A percentile compares a stretch with the other conserved stretches of the same genome.
Evolutionary conservation across 495 filamentous ascomycete species (phyloP).

Genomic region (Hypoxylon cercidicola): DNA sequence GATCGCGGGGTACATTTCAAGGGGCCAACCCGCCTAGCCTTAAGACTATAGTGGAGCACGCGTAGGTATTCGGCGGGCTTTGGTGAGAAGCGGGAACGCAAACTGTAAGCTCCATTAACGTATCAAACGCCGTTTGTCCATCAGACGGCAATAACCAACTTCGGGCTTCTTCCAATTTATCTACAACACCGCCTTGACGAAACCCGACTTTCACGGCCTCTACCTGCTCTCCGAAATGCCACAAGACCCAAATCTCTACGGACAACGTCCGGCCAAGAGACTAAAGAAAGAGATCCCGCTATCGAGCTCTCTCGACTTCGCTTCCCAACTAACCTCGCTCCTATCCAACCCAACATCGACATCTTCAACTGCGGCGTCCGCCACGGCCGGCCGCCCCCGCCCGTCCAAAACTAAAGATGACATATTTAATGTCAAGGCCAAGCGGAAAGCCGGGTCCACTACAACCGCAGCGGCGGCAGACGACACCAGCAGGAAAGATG

Average conservation of each 20-base stretch:
- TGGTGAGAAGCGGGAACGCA: conserved; percentile 9
- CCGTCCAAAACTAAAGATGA: conserved; percentile 78
- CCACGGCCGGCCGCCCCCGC: conserved; percentile 67
- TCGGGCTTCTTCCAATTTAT: not conserved
- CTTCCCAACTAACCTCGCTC: conserved; percentile 78
- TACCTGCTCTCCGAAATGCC: conserved; percentile 64
- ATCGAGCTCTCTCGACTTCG: conserved; percentile 81
- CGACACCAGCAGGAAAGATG: conserved; percentile 52
- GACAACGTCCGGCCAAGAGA: conserved; percentile 71
- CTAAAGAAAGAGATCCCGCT: conserved; percentile 70
- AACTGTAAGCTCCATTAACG: too few species aligned
- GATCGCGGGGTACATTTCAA: conserved; percentile 41
- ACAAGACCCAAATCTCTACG: conserved; percentile 76
- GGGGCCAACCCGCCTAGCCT: conserved; percentile 7
- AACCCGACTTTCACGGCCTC: too few species aligned
- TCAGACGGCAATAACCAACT: conserved; percentile 21
- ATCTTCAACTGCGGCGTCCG: conserved; percentile 50
- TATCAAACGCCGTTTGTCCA: conserved; percentile 10
- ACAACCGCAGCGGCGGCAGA: conserved; percentile 9
- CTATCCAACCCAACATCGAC: conserved; percentile 58
- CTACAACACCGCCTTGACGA: conserved; percentile 6
- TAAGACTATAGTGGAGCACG: conserved; percentile 24
- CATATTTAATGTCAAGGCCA: conserved; percentile 77
- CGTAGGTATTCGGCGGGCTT: not conserved
- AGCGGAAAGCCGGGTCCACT: conserved; percentile 59